Evolutionary conservation across 805 yeast genomes (phyloP), one percentile per base, ranked within the genome.

Genomic region (Candida sakaeoensis): DNA sequence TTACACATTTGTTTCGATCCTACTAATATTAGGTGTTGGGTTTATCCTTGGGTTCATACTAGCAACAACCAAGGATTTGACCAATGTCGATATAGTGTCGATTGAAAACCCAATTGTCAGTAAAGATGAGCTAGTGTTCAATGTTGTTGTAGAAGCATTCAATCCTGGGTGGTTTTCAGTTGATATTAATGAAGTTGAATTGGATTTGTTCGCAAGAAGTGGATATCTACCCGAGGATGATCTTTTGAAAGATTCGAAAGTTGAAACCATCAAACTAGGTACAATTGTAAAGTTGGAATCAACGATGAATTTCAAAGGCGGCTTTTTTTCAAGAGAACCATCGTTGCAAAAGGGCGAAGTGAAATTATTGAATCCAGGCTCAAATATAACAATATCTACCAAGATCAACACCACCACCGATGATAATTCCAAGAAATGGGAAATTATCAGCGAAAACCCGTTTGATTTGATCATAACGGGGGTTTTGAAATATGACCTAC

Each of bases 391-490:
- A 3, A 15, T 38, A 10, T 15, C 15, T 4, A 29, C 35, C 12
- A 22, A 21, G 8, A 15, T 31, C 2, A 41, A 36, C 17, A 3
- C 7, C 7, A 39, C 33, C 17, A 3, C 7, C 7, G 42, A 39
- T 22, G 74, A 68, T 45, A 68, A 68, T 40, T 60, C 70, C 2
- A 60, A 74, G 39, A 80, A 80, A 53, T 90, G 98, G 98, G 75
- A 77, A 37, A 67, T 69, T 9, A 77, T 91, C 9, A 79, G 83
- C 8, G 75, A 78, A 44, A 77, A 85, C 54, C 95, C 95, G 9
- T 91, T 90, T 58, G 96, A 88, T 44, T 65, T 91, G 48, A 84
- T 88, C 15, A 71, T 91, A 3, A 70, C 95, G 36, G 98, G 98
- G 1, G 79, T 82, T 16, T 71, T 91, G 55, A 79, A 77, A 52